Base-by-base conservation (phyloP, 169 alveolate genomes). In the Plasmodium relictum region DNA sequence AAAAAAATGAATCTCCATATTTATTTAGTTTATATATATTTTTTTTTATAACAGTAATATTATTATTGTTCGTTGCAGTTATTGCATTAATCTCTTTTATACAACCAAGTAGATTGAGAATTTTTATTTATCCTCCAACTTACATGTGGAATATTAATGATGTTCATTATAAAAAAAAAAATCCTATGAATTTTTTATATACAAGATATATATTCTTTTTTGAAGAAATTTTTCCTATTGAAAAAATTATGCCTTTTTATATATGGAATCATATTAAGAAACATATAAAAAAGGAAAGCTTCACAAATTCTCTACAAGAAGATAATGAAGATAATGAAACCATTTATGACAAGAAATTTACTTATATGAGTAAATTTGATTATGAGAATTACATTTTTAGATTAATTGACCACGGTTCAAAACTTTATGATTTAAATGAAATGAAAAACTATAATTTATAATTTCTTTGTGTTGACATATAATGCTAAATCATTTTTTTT, bases 201-300 rank as follows among this genome's bases (percentile, higher is more conserved):
- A 85, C 92, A 39, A 85, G 92, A 54, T 45, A 16, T 62, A 70
- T 85, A 70, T 59, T 20, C 37, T 85, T 70, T 70, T 85, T 70
- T 41, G 92, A 85, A 62, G 92, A 85, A 70, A 42, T 85, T 16
- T 69, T 69, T 3, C 83, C 92, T 8, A 48, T 59, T 24, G 74
- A 85, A 62, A 58, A 61, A n/a, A 85, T 85, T 85, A 85, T 85
- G 92, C 92, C 92, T 41, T n/a, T 8, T 37, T 70, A 85, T 58
- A 80, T 85, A 20, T 70, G 86, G 86, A 12, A 37, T 5, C 92
- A 70, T 31, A 44, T 85, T 42, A 44, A 48, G 31, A 69, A 65
- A 6, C 87, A 85, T 65, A 9, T 85, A 10, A 73, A 85, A 20
- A 26, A 45, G 10, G 41, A 56, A 3, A 70, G 59, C 12, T 73